phyloP scores from a whole-genome alignment of 2,329 filamentous ascomycete genomes.

The Colletotrichum sp. region DNA sequence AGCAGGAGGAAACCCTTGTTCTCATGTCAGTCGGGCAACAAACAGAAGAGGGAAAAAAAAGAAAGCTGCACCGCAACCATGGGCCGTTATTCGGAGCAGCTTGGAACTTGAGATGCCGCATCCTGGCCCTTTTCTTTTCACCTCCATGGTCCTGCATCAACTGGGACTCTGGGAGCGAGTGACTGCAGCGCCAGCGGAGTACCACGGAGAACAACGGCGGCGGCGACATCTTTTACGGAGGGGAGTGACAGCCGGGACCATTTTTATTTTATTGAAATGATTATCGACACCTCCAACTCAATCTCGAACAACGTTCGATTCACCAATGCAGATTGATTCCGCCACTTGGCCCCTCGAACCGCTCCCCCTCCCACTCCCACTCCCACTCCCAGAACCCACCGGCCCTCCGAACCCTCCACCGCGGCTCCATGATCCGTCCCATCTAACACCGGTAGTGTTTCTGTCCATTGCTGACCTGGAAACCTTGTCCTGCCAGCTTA shows the following conservation, averaged over 20 bases:
- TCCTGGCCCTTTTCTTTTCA: neutral
- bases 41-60: neutral
- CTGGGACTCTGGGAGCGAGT: neutral
- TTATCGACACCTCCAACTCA: neutral
- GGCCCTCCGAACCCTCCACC: neutral
- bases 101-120: neutral
- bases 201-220: neutral
- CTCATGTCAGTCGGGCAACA: neutral
- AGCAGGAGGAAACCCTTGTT: neutral
- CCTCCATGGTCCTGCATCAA: neutral
- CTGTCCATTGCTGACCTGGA: neutral
- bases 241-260: neutral
- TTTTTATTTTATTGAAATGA: neutral
- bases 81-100: neutral
- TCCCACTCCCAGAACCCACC: neutral
- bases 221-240: neutral
- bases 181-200: neutral
- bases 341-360: neutral
- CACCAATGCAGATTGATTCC: neutral
- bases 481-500: neutral
- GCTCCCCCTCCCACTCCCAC: neutral
- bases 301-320: neutral
- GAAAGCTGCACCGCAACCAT: neutral
- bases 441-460: neutral
- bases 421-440: neutral